Conservation (phyloP, 2,329 filamentous ascomycete species). For the Penicillium hesseltinei region DNA sequence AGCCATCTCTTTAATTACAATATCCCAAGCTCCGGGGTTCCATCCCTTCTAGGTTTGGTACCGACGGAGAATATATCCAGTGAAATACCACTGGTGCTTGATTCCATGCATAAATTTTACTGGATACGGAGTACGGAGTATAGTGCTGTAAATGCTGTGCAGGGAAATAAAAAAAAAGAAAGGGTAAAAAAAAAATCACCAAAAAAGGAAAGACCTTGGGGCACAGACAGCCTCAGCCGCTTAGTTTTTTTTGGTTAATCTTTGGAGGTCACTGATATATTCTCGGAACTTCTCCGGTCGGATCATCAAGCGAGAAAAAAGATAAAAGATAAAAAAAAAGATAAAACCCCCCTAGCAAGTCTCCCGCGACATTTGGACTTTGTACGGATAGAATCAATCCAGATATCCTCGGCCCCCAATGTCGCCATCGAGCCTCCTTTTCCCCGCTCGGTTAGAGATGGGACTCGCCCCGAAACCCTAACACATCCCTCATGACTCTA, state of each 20-base stretch:
- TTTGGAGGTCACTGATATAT: not conserved
- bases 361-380: not conserved
- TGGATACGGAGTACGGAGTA: not conserved
- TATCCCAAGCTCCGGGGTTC: not conserved
- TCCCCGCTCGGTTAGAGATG: slow-evolving; percentile 1
- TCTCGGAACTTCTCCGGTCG: slow-evolving; percentile 3
- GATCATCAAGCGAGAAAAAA: slow-evolving; percentile 1
- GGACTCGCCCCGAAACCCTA: not conserved
- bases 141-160: slow-evolving; percentile 1
- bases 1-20: not conserved
- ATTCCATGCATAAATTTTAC: not conserved
- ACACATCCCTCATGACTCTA: not conserved
- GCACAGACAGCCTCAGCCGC: slow-evolving; percentile 7
- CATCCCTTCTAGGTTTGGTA: not conserved
- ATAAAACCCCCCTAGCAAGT: not conserved
- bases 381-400: not conserved
- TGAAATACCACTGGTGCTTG: not conserved
- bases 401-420: not conserved
- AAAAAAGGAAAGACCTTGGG: not conserved
- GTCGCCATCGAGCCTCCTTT: not conserved
- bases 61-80: slow-evolving; percentile 13
- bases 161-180: not conserved
- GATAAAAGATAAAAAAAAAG: accelerated
- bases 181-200: not conserved
- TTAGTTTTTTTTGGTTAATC: slow-evolving; percentile 10